Evolutionary conservation across 202 grass and related monocot genomes (phyloP), one percentile per base, ranked within the genome.

Genomic region (Saccharum hybrid): DNA sequence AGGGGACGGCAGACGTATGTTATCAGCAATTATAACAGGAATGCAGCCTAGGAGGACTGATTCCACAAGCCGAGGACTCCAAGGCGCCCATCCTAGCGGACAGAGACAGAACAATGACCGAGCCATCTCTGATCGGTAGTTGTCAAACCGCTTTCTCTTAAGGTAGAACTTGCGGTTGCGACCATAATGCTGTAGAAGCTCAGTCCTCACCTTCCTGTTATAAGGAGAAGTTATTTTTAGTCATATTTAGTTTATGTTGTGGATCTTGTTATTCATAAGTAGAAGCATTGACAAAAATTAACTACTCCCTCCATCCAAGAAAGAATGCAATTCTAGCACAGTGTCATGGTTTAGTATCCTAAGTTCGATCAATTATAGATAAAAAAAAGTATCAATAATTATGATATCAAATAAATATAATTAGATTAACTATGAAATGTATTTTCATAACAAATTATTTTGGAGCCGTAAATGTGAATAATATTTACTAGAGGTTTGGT

Each of bases 51-150:
- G 85, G 14, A 90, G 82, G 56, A 98, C 95, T 18, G 95, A 89
- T 79, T 98, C 95, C 49, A 98, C 90, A 1, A 98, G 83, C 48
- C 95, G 84, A 39, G 95, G 95, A 67, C 95, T 98, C 95, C 95
- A 98, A 6, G 95, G 95, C 1, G 95, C 95, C 95, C 95, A 98
- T 41, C 95, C 95, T 66, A 98, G 74, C 0, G 95, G 95, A 66
- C 95, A 98, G 37, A 98, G 83, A 38, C 95, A 98, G 85, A 94
- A 98, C 26, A 91, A 67, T 0, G 95, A 94, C 9, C 90, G 87
- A 31, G 92, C 88, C 75, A 98, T 98, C 89, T 98, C 95, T 16
- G 87, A 83, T 57, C 83, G 85, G 49, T 94, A 95, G 52, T 90
- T 76, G 48, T 72, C 83, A 0, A 84, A 91, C 26, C 92, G 84